Base-by-base conservation (phyloP, 352 stramenopile genomes). In the Phytophthora macrochlamydospora region DNA sequence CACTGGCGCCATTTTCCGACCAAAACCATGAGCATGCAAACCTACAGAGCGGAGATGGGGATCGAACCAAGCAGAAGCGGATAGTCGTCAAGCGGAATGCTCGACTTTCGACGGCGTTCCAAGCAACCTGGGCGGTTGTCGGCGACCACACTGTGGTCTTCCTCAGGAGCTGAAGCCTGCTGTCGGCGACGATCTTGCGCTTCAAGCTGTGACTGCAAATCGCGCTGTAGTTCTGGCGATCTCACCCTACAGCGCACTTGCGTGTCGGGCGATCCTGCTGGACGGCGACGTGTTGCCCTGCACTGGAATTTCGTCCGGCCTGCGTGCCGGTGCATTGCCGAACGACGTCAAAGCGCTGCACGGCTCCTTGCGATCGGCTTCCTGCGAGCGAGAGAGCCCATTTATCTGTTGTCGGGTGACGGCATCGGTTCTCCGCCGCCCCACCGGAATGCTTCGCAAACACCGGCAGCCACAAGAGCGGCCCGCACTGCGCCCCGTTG, bases 161-260 rank as follows among this genome's bases (percentile, higher is more conserved):
- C 35, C 35, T 6, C 6, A 40, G 45, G 61, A 35, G 50, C 18
- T 24, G 18, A 24, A 7, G 33, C n/a, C 53, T 45, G 44, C n/a
- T 42, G 33, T 4, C 30, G 14, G 11, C 48, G 29, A 32, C 18
- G 38, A 71, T 67, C 56, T 74, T 74, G 67, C 67, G 62, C 56
- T 74, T 74, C 67, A 71, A 67, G 45, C 43, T 71, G 62, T 45
- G 57, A 71, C 67, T 32, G 40, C 66, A 74, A 67, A 69, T 70
- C 66, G 48, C 38, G 32, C 28, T 24, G 46, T 44, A 38, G n/a
- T 33, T 59, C 48, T 31, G 48, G 42, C 48, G 50, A 69, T 65
- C 66, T 44, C 35, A 37, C 51, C n/a, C 53, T 14, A 51, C 49
- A 28, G 52, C 12, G 30, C 30, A 13, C 65, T 73, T 73, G 65